phyloP scores from a whole-genome alignment of 495 filamentous ascomycete genomes.

The Trichoderma asperelloides region DNA sequence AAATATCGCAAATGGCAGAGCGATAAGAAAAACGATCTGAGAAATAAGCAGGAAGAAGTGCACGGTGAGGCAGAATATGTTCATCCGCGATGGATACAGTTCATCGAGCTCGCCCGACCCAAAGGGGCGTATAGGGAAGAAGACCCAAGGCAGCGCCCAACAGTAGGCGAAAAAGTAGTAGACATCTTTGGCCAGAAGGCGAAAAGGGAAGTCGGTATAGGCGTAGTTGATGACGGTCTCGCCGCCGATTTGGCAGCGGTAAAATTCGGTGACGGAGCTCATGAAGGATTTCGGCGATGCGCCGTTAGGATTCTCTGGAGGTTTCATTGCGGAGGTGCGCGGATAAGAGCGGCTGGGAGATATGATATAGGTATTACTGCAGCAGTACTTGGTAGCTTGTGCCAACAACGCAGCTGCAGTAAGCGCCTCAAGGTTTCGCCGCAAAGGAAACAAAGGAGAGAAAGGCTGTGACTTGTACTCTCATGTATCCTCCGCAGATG shows the following conservation, averaged over 20 bases:
- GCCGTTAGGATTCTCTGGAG: background rate
- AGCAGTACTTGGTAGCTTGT: no score
- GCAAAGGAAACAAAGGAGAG: no score
- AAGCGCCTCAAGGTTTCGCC: no score
- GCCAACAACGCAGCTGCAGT: no score
- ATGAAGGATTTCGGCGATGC: background rate
- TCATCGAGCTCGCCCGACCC: constrained; percentile 47
- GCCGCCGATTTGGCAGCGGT: constrained; percentile 45
- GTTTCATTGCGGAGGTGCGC: constrained; percentile 3
- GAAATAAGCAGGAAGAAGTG: constrained; percentile 44
- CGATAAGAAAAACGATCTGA: constrained; percentile 40
- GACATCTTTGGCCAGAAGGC: constrained; percentile 46
- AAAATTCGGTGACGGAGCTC: constrained; percentile 31
- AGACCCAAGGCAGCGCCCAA: constrained; percentile 42
- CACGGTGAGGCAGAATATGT: constrained; percentile 39
- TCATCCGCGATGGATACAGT: constrained; percentile 42
- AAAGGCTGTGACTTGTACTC: no score
- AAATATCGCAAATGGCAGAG: constrained; percentile 38
- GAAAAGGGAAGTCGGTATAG: constrained; percentile 54
- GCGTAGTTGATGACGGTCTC: constrained; percentile 38
- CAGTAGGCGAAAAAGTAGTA: constrained; percentile 40
- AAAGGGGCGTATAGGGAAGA: constrained; percentile 42
- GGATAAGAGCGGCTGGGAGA: background rate
- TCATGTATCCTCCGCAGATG: no score
- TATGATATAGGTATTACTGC: background rate